Evolutionary conservation across 2,329 filamentous ascomycete species (phyloP).

Genomic region (Fusarium sp.): DNA sequence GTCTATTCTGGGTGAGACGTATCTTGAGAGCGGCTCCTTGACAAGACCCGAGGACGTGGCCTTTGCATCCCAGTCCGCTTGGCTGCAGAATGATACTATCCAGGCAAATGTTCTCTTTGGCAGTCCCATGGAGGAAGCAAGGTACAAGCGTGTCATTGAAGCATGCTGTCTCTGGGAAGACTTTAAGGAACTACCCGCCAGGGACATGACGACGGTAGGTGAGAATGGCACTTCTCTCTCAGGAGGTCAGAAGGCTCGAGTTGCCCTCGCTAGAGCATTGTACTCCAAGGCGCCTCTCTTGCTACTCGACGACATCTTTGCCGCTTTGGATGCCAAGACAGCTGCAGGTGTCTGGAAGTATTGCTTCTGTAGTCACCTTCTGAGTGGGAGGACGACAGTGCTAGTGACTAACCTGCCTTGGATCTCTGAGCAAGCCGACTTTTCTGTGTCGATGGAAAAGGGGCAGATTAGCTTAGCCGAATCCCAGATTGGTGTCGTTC

Average conservation of each 20-base stretch:
- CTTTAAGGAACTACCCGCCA: constrained; percentile 61
- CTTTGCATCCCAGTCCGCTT: constrained; percentile 68
- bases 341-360: constrained; percentile 66
- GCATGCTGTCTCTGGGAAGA: constrained; percentile 67
- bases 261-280: constrained; percentile 67
- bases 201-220: constrained; percentile 65
- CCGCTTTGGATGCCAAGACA: constrained; percentile 70
- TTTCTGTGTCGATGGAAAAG: constrained; percentile 59
- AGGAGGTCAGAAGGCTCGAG: constrained; percentile 67
- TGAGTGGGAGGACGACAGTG: constrained; percentile 66
- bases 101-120: constrained; percentile 68
- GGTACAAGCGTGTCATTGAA: constrained; percentile 67
- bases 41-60: constrained; percentile 65
- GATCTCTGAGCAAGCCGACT: constrained; percentile 64
- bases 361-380: constrained; percentile 67
- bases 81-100: constrained; percentile 69
- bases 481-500: constrained; percentile 59
- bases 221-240: constrained; percentile 68
- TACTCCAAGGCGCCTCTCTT: constrained; percentile 68
- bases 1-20: constrained; percentile 66
- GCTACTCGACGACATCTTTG: constrained; percentile 70
- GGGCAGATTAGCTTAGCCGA: constrained; percentile 57
- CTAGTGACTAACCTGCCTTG: constrained; percentile 69
- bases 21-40: constrained; percentile 60
- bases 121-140: constrained; percentile 60